Conservation (phyloP, 495 filamentous ascomycete genomes). For the Clavariopsis aquatica region DNA sequence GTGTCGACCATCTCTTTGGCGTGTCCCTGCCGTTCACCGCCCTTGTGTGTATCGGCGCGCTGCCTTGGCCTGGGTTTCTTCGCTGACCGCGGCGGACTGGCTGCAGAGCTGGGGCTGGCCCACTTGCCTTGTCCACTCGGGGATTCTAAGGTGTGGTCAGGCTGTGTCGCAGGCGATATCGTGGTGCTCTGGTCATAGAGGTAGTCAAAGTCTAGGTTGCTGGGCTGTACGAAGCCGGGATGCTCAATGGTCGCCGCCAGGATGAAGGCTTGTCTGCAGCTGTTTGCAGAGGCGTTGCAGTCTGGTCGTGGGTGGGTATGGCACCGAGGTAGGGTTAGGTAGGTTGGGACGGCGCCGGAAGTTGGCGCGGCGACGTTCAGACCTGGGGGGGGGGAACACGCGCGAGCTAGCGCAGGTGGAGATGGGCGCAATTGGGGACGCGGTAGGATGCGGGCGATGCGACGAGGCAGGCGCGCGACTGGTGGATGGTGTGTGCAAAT, state of each 20-base stretch:
- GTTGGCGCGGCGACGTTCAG: not conserved
- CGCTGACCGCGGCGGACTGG: constrained; percentile 16
- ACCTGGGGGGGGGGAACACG: not conserved
- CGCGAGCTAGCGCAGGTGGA: not conserved
- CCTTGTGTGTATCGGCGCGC: not conserved
- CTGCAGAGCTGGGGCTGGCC: constrained; percentile 10
- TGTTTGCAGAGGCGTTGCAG: not conserved
- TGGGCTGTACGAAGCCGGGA: constrained; percentile 20
- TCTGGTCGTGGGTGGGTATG: not conserved
- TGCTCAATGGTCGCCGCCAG: constrained; percentile 35
- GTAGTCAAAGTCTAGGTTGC: constrained; percentile 7
- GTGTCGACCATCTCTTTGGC: constrained; percentile 15
- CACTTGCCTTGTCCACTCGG: constrained; percentile 12
- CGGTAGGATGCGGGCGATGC: not conserved
- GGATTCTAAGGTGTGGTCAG: not conserved
- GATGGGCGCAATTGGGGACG: not conserved
- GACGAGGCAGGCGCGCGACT: not conserved
- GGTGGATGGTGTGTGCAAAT: too few species aligned
- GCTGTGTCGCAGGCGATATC: not conserved
- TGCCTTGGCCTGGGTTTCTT: constrained; percentile 15
- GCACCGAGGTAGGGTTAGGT: not conserved
- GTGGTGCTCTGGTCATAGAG: constrained; percentile 15
- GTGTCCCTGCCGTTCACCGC: constrained; percentile 21
- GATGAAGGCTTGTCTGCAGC: constrained; percentile 12
- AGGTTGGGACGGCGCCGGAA: not conserved